phyloP scores from a whole-genome alignment of 176 grass and related monocot genomes.

The Paspalum notatum region DNA sequence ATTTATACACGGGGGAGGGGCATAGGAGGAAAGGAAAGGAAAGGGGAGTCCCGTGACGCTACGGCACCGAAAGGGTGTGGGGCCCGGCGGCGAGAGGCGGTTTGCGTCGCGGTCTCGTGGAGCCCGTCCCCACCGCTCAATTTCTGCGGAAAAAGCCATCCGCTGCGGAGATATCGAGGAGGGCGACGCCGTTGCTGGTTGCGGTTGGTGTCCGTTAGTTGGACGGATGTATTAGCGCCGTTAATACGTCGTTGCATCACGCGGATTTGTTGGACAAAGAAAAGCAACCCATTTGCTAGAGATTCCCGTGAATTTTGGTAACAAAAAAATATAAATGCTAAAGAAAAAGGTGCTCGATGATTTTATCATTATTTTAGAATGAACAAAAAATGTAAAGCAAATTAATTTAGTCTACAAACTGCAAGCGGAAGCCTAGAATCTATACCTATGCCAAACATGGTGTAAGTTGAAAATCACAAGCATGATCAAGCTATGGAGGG shows the following conservation, averaged over 20 bases:
- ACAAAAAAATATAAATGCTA: too few species aligned
- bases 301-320: too few species aligned
- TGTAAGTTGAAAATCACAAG: too few species aligned
- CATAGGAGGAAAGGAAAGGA: background rate
- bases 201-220: constrained; percentile 30
- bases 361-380: too few species aligned
- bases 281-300: too few species aligned
- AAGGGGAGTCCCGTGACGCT: constrained; percentile 19
- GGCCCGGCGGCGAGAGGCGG: background rate
- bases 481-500: too few species aligned
- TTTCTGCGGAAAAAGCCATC: background rate
- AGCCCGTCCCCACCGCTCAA: constrained; percentile 28
- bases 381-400: too few species aligned
- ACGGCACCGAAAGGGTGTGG: background rate
- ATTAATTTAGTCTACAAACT: too few species aligned
- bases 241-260: background rate
- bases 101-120: constrained; percentile 25
- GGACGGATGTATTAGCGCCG: background rate
- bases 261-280: background rate
- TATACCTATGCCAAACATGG: too few species aligned
- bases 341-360: too few species aligned
- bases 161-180: constrained; percentile 33
- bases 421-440: too few species aligned
- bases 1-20: constrained; percentile 35
- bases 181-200: background rate